Evolutionary conservation across 805 yeast species (phyloP), one percentile per base, ranked within the genome.

Genomic region (Schwanniomyces polymorphus): DNA sequence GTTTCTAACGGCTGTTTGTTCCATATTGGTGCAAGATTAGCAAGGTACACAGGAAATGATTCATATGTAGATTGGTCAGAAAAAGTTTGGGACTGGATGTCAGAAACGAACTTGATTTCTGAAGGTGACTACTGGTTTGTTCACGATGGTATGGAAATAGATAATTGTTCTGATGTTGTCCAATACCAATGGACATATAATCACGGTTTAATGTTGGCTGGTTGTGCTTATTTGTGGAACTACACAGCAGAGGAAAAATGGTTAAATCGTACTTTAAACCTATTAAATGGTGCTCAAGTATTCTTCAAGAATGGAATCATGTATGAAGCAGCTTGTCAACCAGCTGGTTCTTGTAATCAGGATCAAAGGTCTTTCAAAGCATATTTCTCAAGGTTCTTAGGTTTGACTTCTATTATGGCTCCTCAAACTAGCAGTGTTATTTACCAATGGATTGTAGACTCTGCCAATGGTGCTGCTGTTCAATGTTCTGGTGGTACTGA

Each of bases 331-430:
- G 90, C 96, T 1, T 91, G 97, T 67, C 95, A 88, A 72, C 73
- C 75, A 14, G 54, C 70, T 1, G 39, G 42, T 12, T 65, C 64
- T 23, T 91, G 98, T 74, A 81, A 88, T 67, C 85, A 81, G 46
- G 97, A 91, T 73, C 96, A 91, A 74, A 77, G 96, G 49, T 82
- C 94, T n/a, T 91, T 92, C 78, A 89, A 88, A 72, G 96, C 96
- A 1, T 87, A 85, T 56, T 78, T 88, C 56, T 63, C 90, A 1
- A 74, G 97, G 47, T 84, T 84, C 63, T 65, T 91, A 62, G 94
- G 91, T 1, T 68, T 81, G 45, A 85, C 96, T 1, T 83, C 92
- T 0, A 75, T 80, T 42, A 67, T 92, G 64, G 85, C 81, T 1
- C 96, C 96, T 5, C 71, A 72, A 34, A 71, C 86, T 4, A 65